Evolutionary conservation across 345 rosid genomes (phyloP), one percentile per base, ranked within the genome.

Genomic region (Sisymbrium irio): DNA sequence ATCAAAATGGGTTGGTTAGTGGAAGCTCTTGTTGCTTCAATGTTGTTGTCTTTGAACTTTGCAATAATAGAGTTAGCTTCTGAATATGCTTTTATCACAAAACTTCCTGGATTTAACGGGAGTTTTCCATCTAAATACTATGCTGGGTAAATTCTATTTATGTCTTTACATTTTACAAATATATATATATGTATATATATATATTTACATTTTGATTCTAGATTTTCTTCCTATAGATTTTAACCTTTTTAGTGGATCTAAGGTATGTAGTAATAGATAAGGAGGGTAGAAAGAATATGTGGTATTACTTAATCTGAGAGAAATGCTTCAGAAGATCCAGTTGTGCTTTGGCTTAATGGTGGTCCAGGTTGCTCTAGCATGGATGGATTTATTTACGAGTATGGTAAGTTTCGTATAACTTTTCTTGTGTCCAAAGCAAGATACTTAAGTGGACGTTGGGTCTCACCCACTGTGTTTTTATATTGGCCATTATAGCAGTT

Each of bases 331-430:
- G 14, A 49, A 66, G 97, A 89, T 82, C 96, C 96, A 3, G 86
- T 93, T 62, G 97, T 90, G 64, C 85, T 90, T 50, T 93, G 98
- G 98, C 93, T 93, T 50, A 93, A 90, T 73, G 97, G 98, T 59
- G 98, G 98, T 65, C 97, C 97, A 5, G 98, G 93, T 32, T 93
- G 97, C 82, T 93, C 98, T 28, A 93, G 98, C 87, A 87, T 89
- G 69, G 97, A 93, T 65, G 98, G 89, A 6, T 90, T 93, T 70
- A 79, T 93, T 6, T 93, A 88, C 20, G 96, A 93, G 71, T 92
- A 88, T 10, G 97, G 98, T 89, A 84, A 54, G 47, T 0, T 41
- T 18, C 14, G 14, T 44, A 20, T 54, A 6, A 20, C 17, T 1
- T 30, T 42, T 62, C 45, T 28, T 51, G 25, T 60, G 13, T 47